Conservation (phyloP, 1,284 basidiomycete genomes). For the Ganoderma leucocontextum region DNA sequence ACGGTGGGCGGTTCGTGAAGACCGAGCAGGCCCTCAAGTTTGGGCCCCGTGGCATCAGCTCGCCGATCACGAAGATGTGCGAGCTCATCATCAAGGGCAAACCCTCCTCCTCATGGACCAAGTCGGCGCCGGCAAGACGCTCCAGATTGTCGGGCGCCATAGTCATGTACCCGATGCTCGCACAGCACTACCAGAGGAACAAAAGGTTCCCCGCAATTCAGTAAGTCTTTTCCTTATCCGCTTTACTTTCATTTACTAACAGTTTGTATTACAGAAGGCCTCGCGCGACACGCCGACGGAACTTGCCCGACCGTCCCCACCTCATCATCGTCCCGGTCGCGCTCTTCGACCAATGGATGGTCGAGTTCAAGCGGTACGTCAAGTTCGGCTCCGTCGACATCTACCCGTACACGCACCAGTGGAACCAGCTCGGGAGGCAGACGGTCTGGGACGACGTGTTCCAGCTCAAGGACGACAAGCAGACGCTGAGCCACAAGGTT, state of each 20-base stretch:
- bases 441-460: neutral
- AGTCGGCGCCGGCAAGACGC: neutral
- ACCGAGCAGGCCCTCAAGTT: neutral
- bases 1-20: neutral
- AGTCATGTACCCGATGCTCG: neutral
- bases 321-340: neutral
- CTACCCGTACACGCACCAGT: neutral
- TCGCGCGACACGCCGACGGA: neutral
- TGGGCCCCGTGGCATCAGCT: neutral
- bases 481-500: neutral
- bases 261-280: neutral
- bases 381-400: neutral
- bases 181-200: neutral
- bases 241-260: neutral
- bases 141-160: neutral
- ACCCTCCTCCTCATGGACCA: neutral
- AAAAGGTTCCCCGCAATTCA: neutral
- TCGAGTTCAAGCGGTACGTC: neutral
- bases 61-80: neutral
- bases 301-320: neutral
- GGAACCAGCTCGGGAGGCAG: neutral
- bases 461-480: neutral
- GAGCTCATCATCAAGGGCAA: neutral
- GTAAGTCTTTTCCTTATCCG: neutral
- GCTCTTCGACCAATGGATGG: neutral